A percentile compares a stretch with the other conserved stretches of the same genome.
Conservation (phyloP, 2,329 filamentous ascomycete species). For the Apiospora koreana region DNA sequence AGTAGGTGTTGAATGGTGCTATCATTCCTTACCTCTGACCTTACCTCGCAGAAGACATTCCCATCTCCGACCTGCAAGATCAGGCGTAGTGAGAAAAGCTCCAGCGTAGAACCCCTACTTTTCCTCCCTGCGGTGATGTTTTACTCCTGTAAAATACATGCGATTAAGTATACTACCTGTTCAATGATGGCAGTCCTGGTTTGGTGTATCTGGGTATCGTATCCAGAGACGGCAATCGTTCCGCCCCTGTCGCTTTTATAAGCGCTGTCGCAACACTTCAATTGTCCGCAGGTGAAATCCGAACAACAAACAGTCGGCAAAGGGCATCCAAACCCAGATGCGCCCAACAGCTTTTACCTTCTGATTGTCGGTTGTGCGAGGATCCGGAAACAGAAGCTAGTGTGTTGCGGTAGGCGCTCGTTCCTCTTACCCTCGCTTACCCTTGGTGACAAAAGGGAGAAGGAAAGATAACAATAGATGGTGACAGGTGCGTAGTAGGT, state of each 20-base stretch:
- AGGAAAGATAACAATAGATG: slow-evolving; percentile 34
- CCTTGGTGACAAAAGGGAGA: slow-evolving; percentile 36
- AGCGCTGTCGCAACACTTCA: background rate
- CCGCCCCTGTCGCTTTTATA: background rate
- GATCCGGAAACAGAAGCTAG: slow-evolving; percentile 3
- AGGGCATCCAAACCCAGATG: background rate
- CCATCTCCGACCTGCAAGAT: background rate
- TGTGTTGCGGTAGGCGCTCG: slow-evolving; percentile 16
- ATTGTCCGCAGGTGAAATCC: background rate
- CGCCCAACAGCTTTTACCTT: background rate
- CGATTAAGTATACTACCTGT: slow-evolving; percentile 9
- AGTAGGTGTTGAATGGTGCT: slow-evolving; percentile 9
- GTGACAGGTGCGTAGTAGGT: slow-evolving; percentile 22
- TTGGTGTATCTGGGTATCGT: background rate
- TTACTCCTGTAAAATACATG: slow-evolving; percentile 7
- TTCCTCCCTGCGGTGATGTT: background rate
- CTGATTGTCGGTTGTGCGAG: background rate
- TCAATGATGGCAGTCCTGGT: background rate
- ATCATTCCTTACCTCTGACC: slow-evolving; percentile 54
- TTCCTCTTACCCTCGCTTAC: slow-evolving; percentile 37
- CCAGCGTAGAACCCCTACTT: background rate
- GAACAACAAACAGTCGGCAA: background rate
- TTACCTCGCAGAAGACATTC: slow-evolving; percentile 41
- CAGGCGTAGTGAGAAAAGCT: background rate
- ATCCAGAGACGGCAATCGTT: background rate